Conservation (phyloP, 345 rosid species). For the Dovyalis caffra region DNA sequence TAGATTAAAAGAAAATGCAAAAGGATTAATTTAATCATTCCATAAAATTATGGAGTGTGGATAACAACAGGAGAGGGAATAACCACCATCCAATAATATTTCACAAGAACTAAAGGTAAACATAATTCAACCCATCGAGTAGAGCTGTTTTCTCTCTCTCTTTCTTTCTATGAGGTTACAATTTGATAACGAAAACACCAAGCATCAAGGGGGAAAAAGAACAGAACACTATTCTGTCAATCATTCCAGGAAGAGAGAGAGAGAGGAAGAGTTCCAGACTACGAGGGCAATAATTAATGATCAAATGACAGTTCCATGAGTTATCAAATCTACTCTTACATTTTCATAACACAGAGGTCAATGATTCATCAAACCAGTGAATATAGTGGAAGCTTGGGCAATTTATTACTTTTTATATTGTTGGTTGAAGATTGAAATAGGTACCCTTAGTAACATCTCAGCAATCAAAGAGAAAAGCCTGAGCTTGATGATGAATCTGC, state of each 20-base stretch:
- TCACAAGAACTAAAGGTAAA: neutral
- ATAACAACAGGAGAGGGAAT: neutral
- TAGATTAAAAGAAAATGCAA: neutral
- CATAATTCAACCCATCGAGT: neutral
- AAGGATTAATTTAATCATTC: neutral
- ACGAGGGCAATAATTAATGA: neutral
- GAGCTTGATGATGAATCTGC: conserved; percentile 12
- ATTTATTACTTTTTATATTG: neutral
- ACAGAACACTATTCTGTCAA: neutral
- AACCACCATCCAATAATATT: neutral
- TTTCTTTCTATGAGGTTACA: neutral
- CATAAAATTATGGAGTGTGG: neutral
- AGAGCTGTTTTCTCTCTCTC: neutral
- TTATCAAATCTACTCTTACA: neutral
- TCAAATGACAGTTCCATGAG: neutral
- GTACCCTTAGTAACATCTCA: neutral
- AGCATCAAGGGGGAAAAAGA: neutral
- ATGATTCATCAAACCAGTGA: neutral
- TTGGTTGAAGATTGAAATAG: neutral
- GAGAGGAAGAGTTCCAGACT: neutral
- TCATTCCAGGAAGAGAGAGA: neutral
- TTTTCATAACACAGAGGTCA: neutral
- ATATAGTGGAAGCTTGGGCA: neutral
- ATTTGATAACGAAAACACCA: no score
- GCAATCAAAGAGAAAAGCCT: conserved; percentile 8